phyloP scores from a whole-genome alignment of 83 land plant species.

The Picea abies region DNA sequence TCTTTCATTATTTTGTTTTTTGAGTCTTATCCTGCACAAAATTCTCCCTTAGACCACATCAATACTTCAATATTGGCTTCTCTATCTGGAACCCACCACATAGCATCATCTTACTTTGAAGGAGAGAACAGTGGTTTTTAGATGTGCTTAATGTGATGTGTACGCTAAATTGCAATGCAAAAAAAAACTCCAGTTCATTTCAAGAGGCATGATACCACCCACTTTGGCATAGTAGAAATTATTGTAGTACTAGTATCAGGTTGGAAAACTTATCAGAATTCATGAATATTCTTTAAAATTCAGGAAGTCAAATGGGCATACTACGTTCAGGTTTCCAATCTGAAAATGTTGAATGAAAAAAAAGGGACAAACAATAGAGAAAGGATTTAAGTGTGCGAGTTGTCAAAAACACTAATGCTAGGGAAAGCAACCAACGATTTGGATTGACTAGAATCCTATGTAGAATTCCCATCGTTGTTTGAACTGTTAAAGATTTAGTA shows the following conservation, averaged over 20 bases:
- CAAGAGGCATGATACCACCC: slow-evolving; percentile 64
- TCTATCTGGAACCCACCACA: slow-evolving; percentile 3
- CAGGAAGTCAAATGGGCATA: neutral
- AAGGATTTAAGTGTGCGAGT: neutral
- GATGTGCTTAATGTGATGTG: slow-evolving; percentile 56
- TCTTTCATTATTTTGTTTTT: neutral
- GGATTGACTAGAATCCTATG: too few relatives aligned
- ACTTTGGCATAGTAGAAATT: slow-evolving; percentile 80
- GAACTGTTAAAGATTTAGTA: too few relatives aligned
- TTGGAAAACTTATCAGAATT: neutral
- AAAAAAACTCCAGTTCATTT: slow-evolving; percentile 71
- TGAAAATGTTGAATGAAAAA: neutral
- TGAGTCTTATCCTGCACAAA: slow-evolving; percentile 1
- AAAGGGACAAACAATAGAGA: neutral
- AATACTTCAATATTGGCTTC: slow-evolving; percentile 7
- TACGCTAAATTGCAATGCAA: slow-evolving; percentile 55
- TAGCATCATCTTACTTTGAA: slow-evolving; percentile 47
- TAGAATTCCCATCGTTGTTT: too few relatives aligned
- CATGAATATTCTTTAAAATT: neutral
- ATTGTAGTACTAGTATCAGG: slow-evolving; percentile 42
- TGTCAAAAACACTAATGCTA: neutral
- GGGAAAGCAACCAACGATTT: too few relatives aligned
- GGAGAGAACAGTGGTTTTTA: slow-evolving; percentile 47
- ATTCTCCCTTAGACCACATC: neutral
- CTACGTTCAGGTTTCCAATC: neutral